Conservation (phyloP, 2,329 filamentous ascomycete genomes). For the Tolypocladium paradoxum region DNA sequence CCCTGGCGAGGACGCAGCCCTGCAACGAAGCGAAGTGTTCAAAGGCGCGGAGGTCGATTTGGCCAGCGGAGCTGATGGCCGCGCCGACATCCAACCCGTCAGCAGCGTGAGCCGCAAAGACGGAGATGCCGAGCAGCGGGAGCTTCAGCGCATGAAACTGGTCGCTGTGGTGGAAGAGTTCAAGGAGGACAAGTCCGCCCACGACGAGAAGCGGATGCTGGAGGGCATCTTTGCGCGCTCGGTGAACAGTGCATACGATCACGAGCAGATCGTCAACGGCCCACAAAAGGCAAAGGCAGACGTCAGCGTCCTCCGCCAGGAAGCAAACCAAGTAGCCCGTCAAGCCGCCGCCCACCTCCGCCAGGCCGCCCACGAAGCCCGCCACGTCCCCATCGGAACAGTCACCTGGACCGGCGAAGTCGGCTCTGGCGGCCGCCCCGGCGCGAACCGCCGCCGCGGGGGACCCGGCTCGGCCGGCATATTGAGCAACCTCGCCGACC, state of each 20-base stretch:
- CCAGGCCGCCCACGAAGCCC: conserved; percentile 61
- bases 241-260: conserved; percentile 84
- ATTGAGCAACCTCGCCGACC: conserved; percentile 44
- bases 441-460: conserved; percentile 38
- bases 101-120: conserved; percentile 3
- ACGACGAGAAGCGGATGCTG: conserved; percentile 68
- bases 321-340: conserved; percentile 70
- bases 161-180: conserved; percentile 57
- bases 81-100: background rate
- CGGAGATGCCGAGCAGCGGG: conserved; percentile 22
- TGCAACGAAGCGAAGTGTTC: conserved; percentile 80
- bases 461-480: conserved; percentile 45
- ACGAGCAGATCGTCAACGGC: conserved; percentile 81
- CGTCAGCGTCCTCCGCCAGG: conserved; percentile 64
- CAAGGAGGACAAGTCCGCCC: conserved; percentile 37
- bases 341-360: conserved; percentile 68
- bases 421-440: conserved; percentile 64
- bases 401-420: conserved; percentile 90
- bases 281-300: conserved; percentile 63
- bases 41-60: conserved; percentile 65
- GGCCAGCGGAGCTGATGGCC: conserved; percentile 2
- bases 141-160: conserved; percentile 44
- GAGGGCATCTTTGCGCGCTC: conserved; percentile 80
- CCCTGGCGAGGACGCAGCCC: conserved; percentile 42
- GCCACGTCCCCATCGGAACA: conserved; percentile 65